Evolutionary conservation across 2,329 filamentous ascomycete genomes (phyloP), one percentile per base, ranked within the genome.

Genomic region (Microdochium trichocladiopsis): DNA sequence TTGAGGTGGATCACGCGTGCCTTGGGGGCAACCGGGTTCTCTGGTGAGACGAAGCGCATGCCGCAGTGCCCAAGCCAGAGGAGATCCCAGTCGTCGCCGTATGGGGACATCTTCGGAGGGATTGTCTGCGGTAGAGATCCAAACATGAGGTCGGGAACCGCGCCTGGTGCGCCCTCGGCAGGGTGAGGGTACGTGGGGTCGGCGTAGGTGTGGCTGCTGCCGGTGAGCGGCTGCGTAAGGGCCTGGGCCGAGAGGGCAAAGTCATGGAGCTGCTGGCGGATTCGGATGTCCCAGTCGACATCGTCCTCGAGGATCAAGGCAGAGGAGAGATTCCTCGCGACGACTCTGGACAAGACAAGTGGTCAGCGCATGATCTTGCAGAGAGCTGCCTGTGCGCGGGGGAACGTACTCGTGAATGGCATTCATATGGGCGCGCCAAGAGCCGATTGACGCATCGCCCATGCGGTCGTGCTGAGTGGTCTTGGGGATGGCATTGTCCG

Each of bases 61-160:
- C 70, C 70, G 51, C 73, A 76, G 54, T 74, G 72, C 31, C 75
- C 75, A 1, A 78, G 60, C 74, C 74, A 77, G 8, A 78, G 67
- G 3, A 78, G 53, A 52, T 78, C 76, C 76, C 75, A 78, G 52
- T 70, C 65, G 48, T 72, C 70, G 14, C 76, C 75, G 52, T 78
- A 79, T 0, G 76, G 74, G 1, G 73, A 73, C 2, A 11, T 41
- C 12, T n/a, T 52, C 3, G 62, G 55, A 2, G 53, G 25, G 1
- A n/a, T 22, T 3, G 59, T 62, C 12, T 47, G 10, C 1, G 61
- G 61, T 1, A 62, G 55, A 9, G 37, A 23, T 36, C 53, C 33
- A 51, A 62, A 60, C 4, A 23, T 10, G 10, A 62, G 33, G 14
- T 61, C 56, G 2, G 54, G 53, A 3, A 58, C 31, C 0, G 37